phyloP scores from a whole-genome alignment of 306 rosid species.

The Cicer judaicum region DNA sequence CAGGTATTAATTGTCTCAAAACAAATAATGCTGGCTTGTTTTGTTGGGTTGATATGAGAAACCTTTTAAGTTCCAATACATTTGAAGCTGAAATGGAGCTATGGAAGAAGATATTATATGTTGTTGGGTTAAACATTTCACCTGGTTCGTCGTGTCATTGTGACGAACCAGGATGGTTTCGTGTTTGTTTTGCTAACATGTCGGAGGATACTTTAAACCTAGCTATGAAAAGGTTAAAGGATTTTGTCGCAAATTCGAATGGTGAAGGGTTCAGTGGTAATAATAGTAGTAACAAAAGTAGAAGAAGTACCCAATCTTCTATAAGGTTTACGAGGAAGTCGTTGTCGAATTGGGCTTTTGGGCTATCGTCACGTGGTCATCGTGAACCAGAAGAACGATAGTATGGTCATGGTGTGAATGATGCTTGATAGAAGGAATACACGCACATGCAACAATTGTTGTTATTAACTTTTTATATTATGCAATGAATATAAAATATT shows the following conservation, averaged over 20 bases:
- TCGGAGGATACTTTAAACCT: constrained; percentile 62
- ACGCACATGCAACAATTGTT: too few relatives aligned
- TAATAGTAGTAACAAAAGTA: neutral
- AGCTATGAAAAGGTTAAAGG: constrained; percentile 67
- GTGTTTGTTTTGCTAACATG: constrained; percentile 86
- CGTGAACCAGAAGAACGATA: constrained; percentile 65
- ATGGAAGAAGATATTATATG: constrained; percentile 77
- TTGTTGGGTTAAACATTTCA: constrained; percentile 71
- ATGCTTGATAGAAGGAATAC: too few relatives aligned
- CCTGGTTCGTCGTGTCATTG: constrained; percentile 89
- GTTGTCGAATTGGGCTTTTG: constrained; percentile 76
- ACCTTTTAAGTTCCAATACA: constrained; percentile 59
- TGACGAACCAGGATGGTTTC: constrained; percentile 85
- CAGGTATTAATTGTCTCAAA: constrained; percentile 62
- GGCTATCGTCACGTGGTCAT: constrained; percentile 64
- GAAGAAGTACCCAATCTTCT: constrained; percentile 20
- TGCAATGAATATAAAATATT: too few relatives aligned
- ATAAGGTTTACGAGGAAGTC: constrained; percentile 54
- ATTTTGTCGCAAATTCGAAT: constrained; percentile 52
- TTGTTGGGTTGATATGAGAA: constrained; percentile 90
- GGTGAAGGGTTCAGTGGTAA: constrained; percentile 2
- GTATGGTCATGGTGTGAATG: constrained; percentile 44
- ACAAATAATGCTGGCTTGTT: constrained; percentile 60
- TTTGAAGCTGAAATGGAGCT: constrained; percentile 84
- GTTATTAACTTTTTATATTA: too few relatives aligned